These are phyloP conservation scores for Amyloporia xantha DNA, from an alignment of 768 basidiomycete species.

Conservation along the genomic window DNA sequence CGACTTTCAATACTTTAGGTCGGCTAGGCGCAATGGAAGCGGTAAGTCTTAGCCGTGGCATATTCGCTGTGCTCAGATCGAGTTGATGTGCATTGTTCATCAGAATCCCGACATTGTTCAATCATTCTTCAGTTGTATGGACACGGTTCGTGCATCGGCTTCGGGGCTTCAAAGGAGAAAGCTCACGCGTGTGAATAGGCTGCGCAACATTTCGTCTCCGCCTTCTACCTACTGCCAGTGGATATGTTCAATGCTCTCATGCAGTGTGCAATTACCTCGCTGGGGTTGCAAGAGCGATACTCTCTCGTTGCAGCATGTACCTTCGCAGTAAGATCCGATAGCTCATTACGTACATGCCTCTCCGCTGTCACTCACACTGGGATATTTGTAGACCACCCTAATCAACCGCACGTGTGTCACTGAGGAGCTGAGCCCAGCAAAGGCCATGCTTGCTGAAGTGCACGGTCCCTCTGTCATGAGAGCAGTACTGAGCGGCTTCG, in stretches of 20 bases:
- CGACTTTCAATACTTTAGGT: slow-evolving; percentile 46
- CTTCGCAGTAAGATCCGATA: slow-evolving; percentile 84
- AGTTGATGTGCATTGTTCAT: neutral
- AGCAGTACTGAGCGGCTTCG: slow-evolving; percentile 74
- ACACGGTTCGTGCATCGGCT: slow-evolving; percentile 40
- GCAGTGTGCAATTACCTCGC: slow-evolving; percentile 57
- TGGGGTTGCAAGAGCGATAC: slow-evolving; percentile 78
- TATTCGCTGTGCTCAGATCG: neutral
- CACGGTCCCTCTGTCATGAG: slow-evolving; percentile 67
- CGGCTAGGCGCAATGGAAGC: slow-evolving; percentile 61
- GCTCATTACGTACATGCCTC: no score
- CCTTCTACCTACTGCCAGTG: slow-evolving; percentile 57
- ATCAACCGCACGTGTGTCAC: slow-evolving; percentile 60
- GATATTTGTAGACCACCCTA: slow-evolving; percentile 47
- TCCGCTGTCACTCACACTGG: no score
- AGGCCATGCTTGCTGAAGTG: slow-evolving; percentile 40
- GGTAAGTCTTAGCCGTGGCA: slow-evolving; percentile 34
- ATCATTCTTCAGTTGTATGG: slow-evolving; percentile 80
- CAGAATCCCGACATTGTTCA: slow-evolving; percentile 92
- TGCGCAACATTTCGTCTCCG: slow-evolving; percentile 52
- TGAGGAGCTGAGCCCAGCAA: slow-evolving; percentile 52
- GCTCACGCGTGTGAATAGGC: slow-evolving; percentile 19
- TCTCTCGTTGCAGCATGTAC: slow-evolving; percentile 76
- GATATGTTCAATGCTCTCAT: slow-evolving; percentile 62
- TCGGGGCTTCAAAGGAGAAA: no score